These are phyloP conservation scores for Phyllostachys edulis DNA, from an alignment of 176 grass and related monocot genomes.

Conservation along the genomic window DNA sequence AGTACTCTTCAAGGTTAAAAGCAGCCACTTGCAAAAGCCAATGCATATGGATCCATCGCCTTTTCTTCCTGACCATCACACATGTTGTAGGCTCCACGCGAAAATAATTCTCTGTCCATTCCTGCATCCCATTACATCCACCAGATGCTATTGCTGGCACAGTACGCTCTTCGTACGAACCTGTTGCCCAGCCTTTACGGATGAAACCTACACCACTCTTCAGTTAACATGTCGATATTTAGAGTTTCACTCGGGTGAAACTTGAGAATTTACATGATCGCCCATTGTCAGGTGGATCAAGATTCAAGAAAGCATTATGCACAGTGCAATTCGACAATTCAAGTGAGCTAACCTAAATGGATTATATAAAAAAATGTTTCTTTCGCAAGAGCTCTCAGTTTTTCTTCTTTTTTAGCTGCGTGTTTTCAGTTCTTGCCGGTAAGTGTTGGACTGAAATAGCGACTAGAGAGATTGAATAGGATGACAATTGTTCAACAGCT, in stretches of 20 bases:
- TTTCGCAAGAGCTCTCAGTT: too few species aligned
- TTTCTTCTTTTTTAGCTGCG: too few species aligned
- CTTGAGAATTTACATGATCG: not conserved
- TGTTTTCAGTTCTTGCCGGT: too few species aligned
- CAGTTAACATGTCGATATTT: not conserved
- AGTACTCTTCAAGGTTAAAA: not conserved
- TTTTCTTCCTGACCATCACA: not conserved
- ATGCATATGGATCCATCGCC: not conserved
- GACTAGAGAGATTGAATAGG: too few species aligned
- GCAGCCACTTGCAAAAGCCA: slow-evolving; percentile 1
- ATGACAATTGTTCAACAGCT: too few species aligned
- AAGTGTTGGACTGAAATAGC: too few species aligned
- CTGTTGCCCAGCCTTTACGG: not conserved
- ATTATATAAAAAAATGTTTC: too few species aligned
- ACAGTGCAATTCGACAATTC: not conserved
- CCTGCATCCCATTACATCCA: not conserved
- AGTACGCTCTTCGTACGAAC: not conserved
- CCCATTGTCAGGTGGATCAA: not conserved
- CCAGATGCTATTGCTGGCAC: not conserved
- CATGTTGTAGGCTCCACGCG: slow-evolving; percentile 20
- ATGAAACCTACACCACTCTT: not conserved
- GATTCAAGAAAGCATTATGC: not conserved
- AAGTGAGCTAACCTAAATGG: not conserved
- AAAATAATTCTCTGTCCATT: slow-evolving; percentile 8
- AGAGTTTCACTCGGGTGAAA: not conserved